Evolutionary conservation across 305 asterid genomes (phyloP), one percentile per base, ranked within the genome.

Genomic region (Striga hermonthica): DNA sequence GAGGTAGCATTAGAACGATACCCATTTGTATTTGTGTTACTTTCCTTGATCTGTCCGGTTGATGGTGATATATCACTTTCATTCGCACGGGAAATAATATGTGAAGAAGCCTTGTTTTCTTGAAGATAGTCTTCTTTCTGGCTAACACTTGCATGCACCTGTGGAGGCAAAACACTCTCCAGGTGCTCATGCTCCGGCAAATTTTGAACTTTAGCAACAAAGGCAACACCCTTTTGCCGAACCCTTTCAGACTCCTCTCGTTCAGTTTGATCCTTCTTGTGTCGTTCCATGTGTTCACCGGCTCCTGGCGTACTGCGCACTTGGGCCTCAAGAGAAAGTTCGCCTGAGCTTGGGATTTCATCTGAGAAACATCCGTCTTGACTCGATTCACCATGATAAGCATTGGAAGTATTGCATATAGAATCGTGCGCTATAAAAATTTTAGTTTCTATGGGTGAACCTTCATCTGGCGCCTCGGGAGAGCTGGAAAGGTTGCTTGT

Each of bases 401-500:
- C 41, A 16, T 48, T 10, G 10, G 69, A 63, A 57, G 37, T 66
- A 59, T 43, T 66, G 61, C 49, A 61, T 31, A 68, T 53, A 61
- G 68, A 70, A 43, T 1, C 12, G 37, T 67, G 41, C 62, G 57
- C 55, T 64, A 36, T 16, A 38, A 72, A 53, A 63, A 60, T 61
- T 6, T 37, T 38, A 62, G 44, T 78, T 73, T 80, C 71, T 35
- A 47, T 12, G 35, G 78, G 53, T 38, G 76, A 72, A 70, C 37
- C 78, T 66, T 82, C 81, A 9, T 59, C 61, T 31, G 67, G 55
- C 53, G 68, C 69, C 60, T 79, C 82, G 37, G 67, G 70, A 41
- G 85, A 80, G 69, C 76, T 74, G 59, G 81, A 57, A 68, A 76
- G 74, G 62, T 70, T 60, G 55, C 74, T 76, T 62, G 53, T 61